These are phyloP conservation scores for Talaromyces sp. DNA, from an alignment of 2,329 filamentous ascomycete species.

Conservation along the genomic window DNA sequence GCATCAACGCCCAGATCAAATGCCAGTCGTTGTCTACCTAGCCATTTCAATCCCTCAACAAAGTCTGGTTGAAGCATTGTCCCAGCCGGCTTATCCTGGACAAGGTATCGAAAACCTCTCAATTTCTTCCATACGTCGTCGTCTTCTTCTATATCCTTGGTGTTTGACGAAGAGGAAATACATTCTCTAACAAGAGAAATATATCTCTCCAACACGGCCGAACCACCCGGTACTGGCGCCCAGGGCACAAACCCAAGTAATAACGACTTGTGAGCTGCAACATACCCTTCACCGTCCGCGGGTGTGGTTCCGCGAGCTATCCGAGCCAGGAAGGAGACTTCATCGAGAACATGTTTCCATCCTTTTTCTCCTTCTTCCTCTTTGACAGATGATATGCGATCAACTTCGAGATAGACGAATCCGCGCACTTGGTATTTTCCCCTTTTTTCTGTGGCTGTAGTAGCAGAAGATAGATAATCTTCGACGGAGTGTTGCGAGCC, in stretches of 20 bases:
- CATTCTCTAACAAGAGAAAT: constrained; percentile 54
- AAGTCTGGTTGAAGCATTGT: constrained; percentile 61
- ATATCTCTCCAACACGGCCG: constrained; percentile 59
- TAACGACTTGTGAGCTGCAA: constrained; percentile 46
- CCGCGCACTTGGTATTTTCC: constrained; percentile 50
- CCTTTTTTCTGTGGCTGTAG: not conserved
- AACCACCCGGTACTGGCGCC: constrained; percentile 71
- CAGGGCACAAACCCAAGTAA: constrained; percentile 72
- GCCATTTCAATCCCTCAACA: constrained; percentile 59
- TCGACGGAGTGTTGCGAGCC: constrained; percentile 59
- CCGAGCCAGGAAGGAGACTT: constrained; percentile 64
- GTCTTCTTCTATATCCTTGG: constrained; percentile 54
- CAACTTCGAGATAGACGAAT: constrained; percentile 79
- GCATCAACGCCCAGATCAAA: constrained; percentile 86
- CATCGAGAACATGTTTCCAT: constrained; percentile 64
- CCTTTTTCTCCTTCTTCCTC: constrained; percentile 43
- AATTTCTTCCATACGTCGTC: constrained; percentile 62
- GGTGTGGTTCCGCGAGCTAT: constrained; percentile 61
- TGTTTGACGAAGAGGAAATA: not conserved
- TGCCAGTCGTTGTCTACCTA: constrained; percentile 58
- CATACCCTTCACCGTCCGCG: constrained; percentile 55
- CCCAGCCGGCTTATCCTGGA: constrained; percentile 69
- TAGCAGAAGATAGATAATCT: constrained; percentile 53
- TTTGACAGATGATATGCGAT: constrained; percentile 60
- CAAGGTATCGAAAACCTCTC: constrained; percentile 73